Base-by-base conservation (phyloP, 2,329 filamentous ascomycete genomes). In the Trichoderma sp. region DNA sequence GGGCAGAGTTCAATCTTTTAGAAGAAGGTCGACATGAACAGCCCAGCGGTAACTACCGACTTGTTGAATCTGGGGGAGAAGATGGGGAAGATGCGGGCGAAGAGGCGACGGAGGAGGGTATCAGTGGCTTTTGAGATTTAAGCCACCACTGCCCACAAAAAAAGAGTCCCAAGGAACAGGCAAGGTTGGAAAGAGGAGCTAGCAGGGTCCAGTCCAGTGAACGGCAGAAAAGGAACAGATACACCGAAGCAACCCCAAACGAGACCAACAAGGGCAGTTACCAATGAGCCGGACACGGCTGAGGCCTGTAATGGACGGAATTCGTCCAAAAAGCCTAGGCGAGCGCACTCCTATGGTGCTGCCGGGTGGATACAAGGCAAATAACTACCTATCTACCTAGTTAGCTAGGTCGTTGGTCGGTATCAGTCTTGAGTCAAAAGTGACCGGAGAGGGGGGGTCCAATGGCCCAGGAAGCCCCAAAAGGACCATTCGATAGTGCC, bases 101-200 rank as follows among this genome's bases (percentile, higher is more conserved):
- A 62, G 62, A 62, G 43, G 58, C 28, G 12, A 36, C 47, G 9
- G 47, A 72, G 61, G 65, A 70, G 74, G 74, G 72, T 64, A 74
- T 72, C 69, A 73, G 74, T 74, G 74, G 76, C 74, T 77, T 76
- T 76, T 77, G 75, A 76, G 71, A 70, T 71, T 71, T 67, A 57
- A 71, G 72, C 68, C 72, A 70, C 69, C 30, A 18, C 15, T 21
- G 58, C 56, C 69, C 39, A 67, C 60, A 60, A 53, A 67, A 63
- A 62, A 47, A 36, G 61, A 60, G 53, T 39, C 57, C 14, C 34
- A 24, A 64, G 34, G 36, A 64, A 51, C 65, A 21, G 57, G 61
- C 43, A 53, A 64, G 71, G 43, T 58, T 51, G 51, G 67, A 71
- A 32, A 72, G 64, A 51, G 67, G 63, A 64, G 57, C 57, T 62